Base-by-base conservation (phyloP, 139 green algal species). In the Dunaliella primolecta region DNA sequence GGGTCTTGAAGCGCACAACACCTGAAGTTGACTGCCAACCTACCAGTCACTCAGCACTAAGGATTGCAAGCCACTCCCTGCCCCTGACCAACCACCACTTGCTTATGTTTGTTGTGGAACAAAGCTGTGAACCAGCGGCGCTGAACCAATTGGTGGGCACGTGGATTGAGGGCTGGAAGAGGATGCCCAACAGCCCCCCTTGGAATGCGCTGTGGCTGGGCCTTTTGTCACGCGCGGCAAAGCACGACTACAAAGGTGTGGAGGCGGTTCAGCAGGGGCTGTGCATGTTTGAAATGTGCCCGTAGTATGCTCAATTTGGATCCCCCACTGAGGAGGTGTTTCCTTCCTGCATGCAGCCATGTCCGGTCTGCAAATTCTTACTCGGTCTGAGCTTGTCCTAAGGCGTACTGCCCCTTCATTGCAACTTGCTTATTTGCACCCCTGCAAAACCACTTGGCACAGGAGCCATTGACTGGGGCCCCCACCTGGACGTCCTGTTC, bases 161-260 rank as follows among this genome's bases (percentile, higher is more conserved):
- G 29, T 96, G 92, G 92, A 77, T 96, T 71, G 78, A 77, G 0
- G 78, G 92, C 30, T 95, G 92, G 92, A 83, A 81, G 1, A 70
- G 75, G 3, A 33, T 92, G 80, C 70, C 85, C 21, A 86, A 92
- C 86, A 89, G 77, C 84, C 32, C 57, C 29, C 88, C 84, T 84
- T 96, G 92, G 93, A 85, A 94, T 38, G 30, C 34, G 0, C 85
- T 92, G 25, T 96, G 93, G 93, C 82, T 94, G 84, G 79, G 71
- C 76, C 86, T 97, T 11, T 72, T 96, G 35, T 82, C 83, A 0
- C 85, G 94, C 25, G 84, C 94, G 56, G 93, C 90, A 34, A 96
- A 96, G 86, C 93, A 97, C 81, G 95, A 97, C 88, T 90, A 89
- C 75, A 85, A 87, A 78, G 91, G 92, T 93, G 92, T 31, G 29